These are phyloP conservation scores for Diplodia mutila DNA, from an alignment of 2,329 filamentous ascomycete species.

Conservation along the genomic window DNA sequence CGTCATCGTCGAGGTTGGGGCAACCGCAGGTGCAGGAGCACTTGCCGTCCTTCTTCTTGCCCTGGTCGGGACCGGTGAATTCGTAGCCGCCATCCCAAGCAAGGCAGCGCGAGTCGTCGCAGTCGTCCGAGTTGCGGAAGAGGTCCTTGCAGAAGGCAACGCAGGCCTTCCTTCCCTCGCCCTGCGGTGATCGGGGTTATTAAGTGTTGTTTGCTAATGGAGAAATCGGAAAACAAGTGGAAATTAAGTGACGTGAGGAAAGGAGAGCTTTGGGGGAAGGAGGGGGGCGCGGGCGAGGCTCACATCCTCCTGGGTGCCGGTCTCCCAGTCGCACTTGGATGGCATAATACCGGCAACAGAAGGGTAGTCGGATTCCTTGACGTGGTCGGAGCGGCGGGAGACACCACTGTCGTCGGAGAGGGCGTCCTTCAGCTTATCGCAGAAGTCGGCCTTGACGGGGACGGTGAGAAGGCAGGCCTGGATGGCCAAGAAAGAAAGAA, in stretches of 20 bases:
- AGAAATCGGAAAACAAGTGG: background rate
- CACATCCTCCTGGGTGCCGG: background rate
- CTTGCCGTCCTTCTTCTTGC: background rate
- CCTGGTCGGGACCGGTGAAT: background rate
- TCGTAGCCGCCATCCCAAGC: background rate
- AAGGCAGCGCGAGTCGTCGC: background rate
- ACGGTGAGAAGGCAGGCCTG: background rate
- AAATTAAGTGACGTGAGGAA: background rate
- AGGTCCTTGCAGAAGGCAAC: background rate
- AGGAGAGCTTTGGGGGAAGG: background rate
- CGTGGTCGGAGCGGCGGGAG: background rate
- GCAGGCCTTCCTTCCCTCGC: background rate
- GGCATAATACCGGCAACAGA: background rate
- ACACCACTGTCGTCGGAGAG: background rate
- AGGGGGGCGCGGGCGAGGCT: background rate
- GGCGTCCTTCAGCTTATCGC: background rate
- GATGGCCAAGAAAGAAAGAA: background rate
- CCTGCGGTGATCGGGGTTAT: background rate
- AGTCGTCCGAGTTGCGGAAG: background rate
- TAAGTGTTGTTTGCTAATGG: background rate
- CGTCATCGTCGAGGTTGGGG: background rate
- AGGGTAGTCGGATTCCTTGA: background rate
- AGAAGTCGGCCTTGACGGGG: background rate
- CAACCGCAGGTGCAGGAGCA: slow-evolving; percentile 12
- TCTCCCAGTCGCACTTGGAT: background rate